Conservation (phyloP, 2,329 filamentous ascomycete genomes). For the Stromatinia cepivora region DNA sequence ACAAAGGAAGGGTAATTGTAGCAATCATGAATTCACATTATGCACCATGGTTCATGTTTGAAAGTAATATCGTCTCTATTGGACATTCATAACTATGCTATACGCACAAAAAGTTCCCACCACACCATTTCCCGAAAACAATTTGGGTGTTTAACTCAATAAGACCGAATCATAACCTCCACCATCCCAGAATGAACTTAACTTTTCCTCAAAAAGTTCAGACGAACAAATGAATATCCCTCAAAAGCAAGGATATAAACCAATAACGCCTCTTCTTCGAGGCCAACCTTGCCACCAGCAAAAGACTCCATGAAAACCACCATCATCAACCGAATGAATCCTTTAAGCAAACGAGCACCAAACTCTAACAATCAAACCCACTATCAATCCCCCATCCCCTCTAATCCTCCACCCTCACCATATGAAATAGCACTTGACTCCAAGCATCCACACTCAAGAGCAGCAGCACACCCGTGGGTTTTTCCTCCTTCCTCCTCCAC, state of each 20-base stretch:
- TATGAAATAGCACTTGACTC: not conserved
- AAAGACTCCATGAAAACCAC: not conserved
- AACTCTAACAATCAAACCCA: too few species aligned
- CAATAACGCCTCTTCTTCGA: not conserved
- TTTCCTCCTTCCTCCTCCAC: too few species aligned
- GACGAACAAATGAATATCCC: not conserved
- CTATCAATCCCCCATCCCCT: too few species aligned
- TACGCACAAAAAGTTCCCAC: not conserved
- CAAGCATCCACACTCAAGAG: not conserved
- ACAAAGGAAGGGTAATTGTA: conserved; percentile 17
- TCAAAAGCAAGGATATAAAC: not conserved
- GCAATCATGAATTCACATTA: conserved; percentile 4
- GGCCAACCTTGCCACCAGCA: not conserved
- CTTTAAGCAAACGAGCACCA: not conserved
- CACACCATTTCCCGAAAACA: not conserved
- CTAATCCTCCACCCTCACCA: too few species aligned
- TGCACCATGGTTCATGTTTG: not conserved
- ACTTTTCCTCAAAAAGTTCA: not conserved
- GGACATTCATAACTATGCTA: not conserved
- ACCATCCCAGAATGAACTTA: not conserved
- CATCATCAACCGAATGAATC: not conserved
- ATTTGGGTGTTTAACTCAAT: not conserved
- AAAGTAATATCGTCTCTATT: not conserved
- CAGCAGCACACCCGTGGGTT: not conserved
- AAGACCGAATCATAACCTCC: not conserved